A percentile compares a stretch with the other conserved stretches of the same genome.
Conservation (phyloP, 805 yeast genomes). For the Metschnikowia gelsemii region DNA sequence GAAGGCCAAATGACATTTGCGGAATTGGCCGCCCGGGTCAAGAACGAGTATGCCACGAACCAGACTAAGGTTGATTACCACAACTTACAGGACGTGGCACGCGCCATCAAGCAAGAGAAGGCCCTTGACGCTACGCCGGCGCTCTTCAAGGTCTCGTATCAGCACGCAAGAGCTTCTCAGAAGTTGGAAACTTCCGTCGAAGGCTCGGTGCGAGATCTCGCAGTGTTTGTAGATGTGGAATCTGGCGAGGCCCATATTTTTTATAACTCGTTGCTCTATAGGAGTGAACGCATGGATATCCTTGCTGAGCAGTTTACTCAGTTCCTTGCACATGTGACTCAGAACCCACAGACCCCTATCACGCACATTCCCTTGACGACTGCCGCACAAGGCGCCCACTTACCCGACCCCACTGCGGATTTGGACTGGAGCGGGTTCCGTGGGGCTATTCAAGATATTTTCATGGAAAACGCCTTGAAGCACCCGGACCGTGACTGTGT, state of each 20-base stretch:
- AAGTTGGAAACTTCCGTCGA: conserved; percentile 46
- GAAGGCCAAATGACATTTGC: conserved; percentile 54
- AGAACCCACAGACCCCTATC: conserved; percentile 43
- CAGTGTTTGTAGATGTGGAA: conserved; percentile 43
- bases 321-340: conserved; percentile 41
- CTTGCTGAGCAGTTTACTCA: conserved; percentile 71
- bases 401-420: conserved; percentile 87
- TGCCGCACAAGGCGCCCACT: conserved; percentile 50
- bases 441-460: conserved; percentile 96
- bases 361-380: conserved; percentile 72
- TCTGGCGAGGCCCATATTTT: conserved; percentile 42
- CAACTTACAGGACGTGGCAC: conserved; percentile 55
- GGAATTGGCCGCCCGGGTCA: conserved; percentile 49
- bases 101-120: conserved; percentile 47
- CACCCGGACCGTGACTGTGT: conserved; percentile 90
- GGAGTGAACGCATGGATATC: conserved; percentile 62
- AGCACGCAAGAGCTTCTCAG: conserved; percentile 40
- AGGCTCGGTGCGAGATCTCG: conserved; percentile 65
- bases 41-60: conserved; percentile 38
- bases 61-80: conserved; percentile 40
- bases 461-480: conserved; percentile 77
- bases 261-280: conserved; percentile 78
- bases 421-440: conserved; percentile 88
- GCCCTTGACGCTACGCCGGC: conserved; percentile 59
- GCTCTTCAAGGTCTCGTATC: conserved; percentile 60